A percentile compares a stretch with the other conserved stretches of the same genome.
Conservation (phyloP, 352 stramenopile species). For the Globisporangium polare region DNA sequence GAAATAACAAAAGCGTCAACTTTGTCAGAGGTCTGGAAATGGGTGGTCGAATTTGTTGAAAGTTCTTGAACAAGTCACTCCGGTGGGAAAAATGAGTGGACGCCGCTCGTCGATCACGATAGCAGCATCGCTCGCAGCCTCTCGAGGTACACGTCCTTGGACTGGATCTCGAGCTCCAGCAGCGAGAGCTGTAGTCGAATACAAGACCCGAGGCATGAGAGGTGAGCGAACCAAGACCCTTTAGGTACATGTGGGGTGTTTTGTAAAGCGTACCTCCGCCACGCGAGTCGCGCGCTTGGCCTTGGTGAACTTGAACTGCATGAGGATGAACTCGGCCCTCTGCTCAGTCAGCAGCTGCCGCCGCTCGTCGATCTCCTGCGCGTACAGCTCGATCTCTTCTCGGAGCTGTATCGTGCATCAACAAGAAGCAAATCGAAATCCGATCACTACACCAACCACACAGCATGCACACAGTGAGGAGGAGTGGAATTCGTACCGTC, state of each 20-base stretch:
- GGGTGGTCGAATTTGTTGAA: background rate
- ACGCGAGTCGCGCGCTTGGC: constrained; percentile 41
- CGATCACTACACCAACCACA: background rate
- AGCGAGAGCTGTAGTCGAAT: constrained; percentile 42
- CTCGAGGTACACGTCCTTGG: constrained; percentile 66
- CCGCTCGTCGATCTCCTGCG: constrained; percentile 49
- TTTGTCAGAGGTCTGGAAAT: background rate
- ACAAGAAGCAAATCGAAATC: background rate
- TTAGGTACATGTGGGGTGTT: too few species aligned
- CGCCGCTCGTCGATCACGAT: constrained; percentile 6
- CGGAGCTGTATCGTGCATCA: constrained; percentile 23
- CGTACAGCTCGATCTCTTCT: constrained; percentile 58
- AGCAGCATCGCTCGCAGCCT: constrained; percentile 44
- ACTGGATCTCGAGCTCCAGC: constrained; percentile 62
- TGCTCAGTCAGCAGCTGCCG: constrained; percentile 26
- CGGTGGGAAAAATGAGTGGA: background rate
- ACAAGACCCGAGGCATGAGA: background rate
- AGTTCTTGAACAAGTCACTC: background rate
- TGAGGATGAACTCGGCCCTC: constrained; percentile 42
- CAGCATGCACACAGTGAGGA: background rate
- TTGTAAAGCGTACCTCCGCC: constrained; percentile 40
- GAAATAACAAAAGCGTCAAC: background rate
- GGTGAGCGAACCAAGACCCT: background rate
- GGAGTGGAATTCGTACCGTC: constrained; percentile 23
- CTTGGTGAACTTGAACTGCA: constrained; percentile 42